Evolutionary conservation across 148 eudicot genomes (phyloP).

Genomic region (Heliosperma pusillum): DNA sequence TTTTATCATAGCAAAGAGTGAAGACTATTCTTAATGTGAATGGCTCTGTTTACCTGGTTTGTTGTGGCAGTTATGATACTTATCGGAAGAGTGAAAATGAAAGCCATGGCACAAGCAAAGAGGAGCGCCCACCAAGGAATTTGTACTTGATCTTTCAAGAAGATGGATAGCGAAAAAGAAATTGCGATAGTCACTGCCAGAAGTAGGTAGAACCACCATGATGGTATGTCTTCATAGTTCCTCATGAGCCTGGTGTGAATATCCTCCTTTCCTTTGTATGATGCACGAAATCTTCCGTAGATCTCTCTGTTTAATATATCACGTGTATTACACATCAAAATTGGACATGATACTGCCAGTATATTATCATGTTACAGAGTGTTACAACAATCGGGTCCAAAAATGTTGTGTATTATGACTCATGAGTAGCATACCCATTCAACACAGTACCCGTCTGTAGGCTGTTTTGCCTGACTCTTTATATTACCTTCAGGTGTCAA

Average conservation of each 20-base stretch:
- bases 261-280: conserved; percentile 74
- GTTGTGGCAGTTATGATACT: conserved; percentile 98
- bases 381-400: neutral
- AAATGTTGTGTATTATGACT: neutral
- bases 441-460: neutral
- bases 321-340: conserved; percentile 1
- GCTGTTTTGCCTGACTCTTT: too few relatives aligned
- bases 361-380: neutral
- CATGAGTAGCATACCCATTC: neutral
- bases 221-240: conserved; percentile 86
- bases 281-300: conserved; percentile 58
- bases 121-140: conserved; percentile 99
- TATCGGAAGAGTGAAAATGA: conserved; percentile 87
- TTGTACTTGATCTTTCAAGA: conserved; percentile 71
- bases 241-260: conserved; percentile 83
- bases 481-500: too few relatives aligned
- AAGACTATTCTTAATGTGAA: neutral
- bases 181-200: conserved; percentile 51
- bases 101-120: conserved; percentile 78
- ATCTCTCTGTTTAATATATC: conserved; percentile 62
- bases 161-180: conserved; percentile 64
- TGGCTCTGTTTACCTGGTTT: conserved; percentile 55
- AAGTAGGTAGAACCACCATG: conserved; percentile 82
- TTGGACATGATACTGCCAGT: neutral
- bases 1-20: neutral